Percentiles rank a stretch among this genome's conserved stretches.
phyloP scores from a whole-genome alignment of 139 green algal genomes.

The Chlorella ohadii region DNA sequence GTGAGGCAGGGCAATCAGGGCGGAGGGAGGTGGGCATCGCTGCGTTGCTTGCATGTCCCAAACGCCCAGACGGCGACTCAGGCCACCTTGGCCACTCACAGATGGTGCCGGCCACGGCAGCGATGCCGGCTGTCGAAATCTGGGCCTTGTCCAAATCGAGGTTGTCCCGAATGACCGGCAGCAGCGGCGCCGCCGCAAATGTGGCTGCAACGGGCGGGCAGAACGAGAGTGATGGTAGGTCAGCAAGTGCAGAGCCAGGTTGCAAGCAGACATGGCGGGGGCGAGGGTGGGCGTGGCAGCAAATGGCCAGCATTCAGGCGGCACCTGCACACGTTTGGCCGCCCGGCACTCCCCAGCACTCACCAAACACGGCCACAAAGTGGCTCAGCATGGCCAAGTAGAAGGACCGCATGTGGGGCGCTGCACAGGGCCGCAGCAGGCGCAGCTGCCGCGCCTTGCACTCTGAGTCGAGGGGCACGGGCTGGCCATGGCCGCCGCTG shows the following conservation, averaged over 20 bases:
- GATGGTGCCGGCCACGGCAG: conserved; percentile 45
- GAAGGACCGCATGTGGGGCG: conserved; percentile 74
- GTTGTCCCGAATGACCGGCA: conserved; percentile 83
- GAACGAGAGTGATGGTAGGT: neutral
- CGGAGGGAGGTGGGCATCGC: neutral
- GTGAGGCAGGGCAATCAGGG: too few species aligned
- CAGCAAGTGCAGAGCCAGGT: too few species aligned
- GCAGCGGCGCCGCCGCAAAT: conserved; percentile 85
- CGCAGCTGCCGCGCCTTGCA: neutral
- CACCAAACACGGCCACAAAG: conserved; percentile 85
- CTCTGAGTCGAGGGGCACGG: neutral
- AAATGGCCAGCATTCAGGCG: too few species aligned
- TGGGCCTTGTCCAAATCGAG: conserved; percentile 75
- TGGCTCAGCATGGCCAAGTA: conserved; percentile 89
- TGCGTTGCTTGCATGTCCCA: too few species aligned
- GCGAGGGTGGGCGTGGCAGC: too few species aligned
- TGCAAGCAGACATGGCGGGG: too few species aligned
- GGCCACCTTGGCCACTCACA: neutral
- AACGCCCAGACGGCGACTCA: neutral
- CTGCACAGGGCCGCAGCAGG: conserved; percentile 15
- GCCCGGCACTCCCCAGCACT: neutral
- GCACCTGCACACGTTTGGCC: too few species aligned
- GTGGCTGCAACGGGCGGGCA: conserved; percentile 54
- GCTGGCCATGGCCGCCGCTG: too few species aligned
- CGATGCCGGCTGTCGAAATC: conserved; percentile 49